Percentiles rank a stretch among this genome's conserved stretches.
phyloP scores from a whole-genome alignment of 2,329 filamentous ascomycete species.

The Scytalidium lignicola region DNA sequence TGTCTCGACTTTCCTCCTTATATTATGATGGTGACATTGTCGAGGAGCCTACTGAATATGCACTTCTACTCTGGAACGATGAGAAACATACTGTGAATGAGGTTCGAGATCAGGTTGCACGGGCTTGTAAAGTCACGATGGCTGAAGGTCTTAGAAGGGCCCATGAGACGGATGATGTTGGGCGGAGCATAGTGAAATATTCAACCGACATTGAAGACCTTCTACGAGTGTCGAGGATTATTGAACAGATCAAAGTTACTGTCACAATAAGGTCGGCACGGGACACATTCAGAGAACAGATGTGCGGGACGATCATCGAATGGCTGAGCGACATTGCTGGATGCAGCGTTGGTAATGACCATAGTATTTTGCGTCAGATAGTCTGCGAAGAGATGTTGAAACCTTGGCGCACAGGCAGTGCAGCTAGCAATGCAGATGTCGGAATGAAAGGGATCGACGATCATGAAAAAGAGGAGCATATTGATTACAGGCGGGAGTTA shows the following conservation, averaged over 20 bases:
- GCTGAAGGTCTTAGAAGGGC: slow-evolving; percentile 69
- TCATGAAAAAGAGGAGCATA: slow-evolving; percentile 49
- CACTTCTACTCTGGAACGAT: slow-evolving; percentile 91
- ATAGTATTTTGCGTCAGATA: slow-evolving; percentile 69
- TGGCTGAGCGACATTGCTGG: slow-evolving; percentile 93
- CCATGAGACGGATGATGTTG: slow-evolving; percentile 83
- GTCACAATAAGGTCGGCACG: slow-evolving; percentile 90
- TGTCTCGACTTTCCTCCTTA: slow-evolving; percentile 69
- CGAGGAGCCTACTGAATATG: slow-evolving; percentile 68
- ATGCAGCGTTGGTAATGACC: slow-evolving; percentile 77
- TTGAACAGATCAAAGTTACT: slow-evolving; percentile 94
- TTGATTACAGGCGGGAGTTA: slow-evolving; percentile 14
- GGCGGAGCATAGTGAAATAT: slow-evolving; percentile 80
- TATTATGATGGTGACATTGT: slow-evolving; percentile 64
- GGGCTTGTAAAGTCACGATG: slow-evolving; percentile 73
- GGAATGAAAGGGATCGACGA: slow-evolving; percentile 78
- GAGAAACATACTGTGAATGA: slow-evolving; percentile 96
- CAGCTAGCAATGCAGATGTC: slow-evolving; percentile 71
- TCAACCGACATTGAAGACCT: slow-evolving; percentile 65
- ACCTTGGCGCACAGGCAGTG: slow-evolving; percentile 81
- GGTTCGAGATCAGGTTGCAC: slow-evolving; percentile 82
- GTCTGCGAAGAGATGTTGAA: slow-evolving; percentile 90
- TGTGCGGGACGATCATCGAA: slow-evolving; percentile 96
- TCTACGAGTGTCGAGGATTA: slow-evolving; percentile 72
- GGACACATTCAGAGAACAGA: slow-evolving; percentile 95